Percentiles rank a stretch among this genome's conserved stretches.
Evolutionary conservation across 805 yeast species (phyloP).

Genomic region (Cyberlindnera subsufficiens): DNA sequence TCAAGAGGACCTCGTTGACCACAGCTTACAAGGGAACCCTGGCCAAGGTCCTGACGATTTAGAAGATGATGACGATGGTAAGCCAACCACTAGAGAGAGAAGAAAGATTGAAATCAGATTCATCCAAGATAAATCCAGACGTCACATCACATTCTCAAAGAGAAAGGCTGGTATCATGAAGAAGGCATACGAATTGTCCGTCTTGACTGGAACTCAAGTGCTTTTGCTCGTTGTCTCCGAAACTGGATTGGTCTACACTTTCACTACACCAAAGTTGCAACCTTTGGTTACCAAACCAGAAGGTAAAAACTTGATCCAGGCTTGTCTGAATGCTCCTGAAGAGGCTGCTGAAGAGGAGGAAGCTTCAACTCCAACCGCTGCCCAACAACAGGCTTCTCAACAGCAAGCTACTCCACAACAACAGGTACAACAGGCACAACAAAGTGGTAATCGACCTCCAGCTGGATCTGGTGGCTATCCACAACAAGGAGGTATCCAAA

Average conservation of each 20-base stretch:
- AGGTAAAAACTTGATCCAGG: constrained; percentile 94
- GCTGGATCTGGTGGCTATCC: constrained; percentile 31
- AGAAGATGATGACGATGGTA: constrained; percentile 46
- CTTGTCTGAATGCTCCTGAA: constrained; percentile 94
- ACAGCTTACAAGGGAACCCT: constrained; percentile 4
- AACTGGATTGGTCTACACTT: constrained; percentile 97
- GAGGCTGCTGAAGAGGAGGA: constrained; percentile 47
- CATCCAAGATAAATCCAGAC: constrained; percentile 94
- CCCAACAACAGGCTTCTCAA: constrained; percentile 15
- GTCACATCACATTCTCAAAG: constrained; percentile 96
- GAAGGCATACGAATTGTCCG: constrained; percentile 97
- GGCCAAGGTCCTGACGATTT: constrained; percentile 22
- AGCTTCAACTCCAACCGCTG: constrained; percentile 31
- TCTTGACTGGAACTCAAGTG: constrained; percentile 96
- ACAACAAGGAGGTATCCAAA: constrained; percentile 34
- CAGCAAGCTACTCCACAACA: constrained; percentile 12
- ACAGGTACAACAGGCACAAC: constrained; percentile 5
- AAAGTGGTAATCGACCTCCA: constrained; percentile 18
- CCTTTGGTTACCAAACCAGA: constrained; percentile 96
- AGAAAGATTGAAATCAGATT: constrained; percentile 96
- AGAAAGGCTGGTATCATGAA: constrained; percentile 99
- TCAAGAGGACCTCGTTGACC: constrained; percentile 20
- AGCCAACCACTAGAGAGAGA: constrained; percentile 44
- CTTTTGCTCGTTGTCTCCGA: constrained; percentile 91
- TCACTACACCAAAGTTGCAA: constrained; percentile 98